Evolutionary conservation across 2,329 filamentous ascomycete genomes (phyloP).

Genomic region (Sporothrix brunneoviolacea): DNA sequence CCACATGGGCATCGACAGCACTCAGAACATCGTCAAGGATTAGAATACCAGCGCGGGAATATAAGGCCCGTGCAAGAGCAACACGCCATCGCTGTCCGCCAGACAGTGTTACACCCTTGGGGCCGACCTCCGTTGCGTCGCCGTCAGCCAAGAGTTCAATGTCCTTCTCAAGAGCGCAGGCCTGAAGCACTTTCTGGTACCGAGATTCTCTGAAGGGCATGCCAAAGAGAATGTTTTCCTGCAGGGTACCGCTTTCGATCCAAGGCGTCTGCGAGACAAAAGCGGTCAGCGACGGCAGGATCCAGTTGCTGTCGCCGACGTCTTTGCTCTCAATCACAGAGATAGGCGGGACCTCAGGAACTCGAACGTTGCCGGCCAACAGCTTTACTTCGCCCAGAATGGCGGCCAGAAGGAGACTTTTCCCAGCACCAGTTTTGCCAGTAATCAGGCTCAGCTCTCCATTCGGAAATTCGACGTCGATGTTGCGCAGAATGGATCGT

Average conservation of each 20-base stretch:
- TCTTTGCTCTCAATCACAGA: constrained; percentile 19
- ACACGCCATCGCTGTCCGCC: constrained; percentile 42
- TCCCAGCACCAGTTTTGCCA: constrained; percentile 34
- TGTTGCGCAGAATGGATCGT: constrained; percentile 27
- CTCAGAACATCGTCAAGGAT: constrained; percentile 45
- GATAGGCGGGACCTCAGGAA: constrained; percentile 22
- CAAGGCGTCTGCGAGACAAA: constrained; percentile 43
- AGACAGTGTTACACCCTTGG: constrained; percentile 36
- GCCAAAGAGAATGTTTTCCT: constrained; percentile 41
- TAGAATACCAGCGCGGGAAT: constrained; percentile 37
- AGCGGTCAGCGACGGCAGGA: constrained; percentile 32
- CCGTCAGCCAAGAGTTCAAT: constrained; percentile 35
- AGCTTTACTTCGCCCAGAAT: constrained; percentile 34
- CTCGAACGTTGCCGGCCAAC: constrained; percentile 25
- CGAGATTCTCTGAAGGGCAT: constrained; percentile 31
- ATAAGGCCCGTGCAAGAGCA: constrained; percentile 39
- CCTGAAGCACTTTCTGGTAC: constrained; percentile 40
- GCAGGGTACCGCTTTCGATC: constrained; percentile 39
- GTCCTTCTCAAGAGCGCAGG: constrained; percentile 38
- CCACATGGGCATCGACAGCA: constrained; percentile 39
- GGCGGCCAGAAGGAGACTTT: constrained; percentile 33
- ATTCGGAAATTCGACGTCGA: constrained; percentile 28
- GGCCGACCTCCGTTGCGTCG: constrained; percentile 38
- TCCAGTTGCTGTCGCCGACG: constrained; percentile 26
- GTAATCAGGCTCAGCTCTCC: constrained; percentile 30